Evolutionary conservation across 768 basidiomycete genomes (phyloP).

Genomic region (Leucocoprinus sp.): DNA sequence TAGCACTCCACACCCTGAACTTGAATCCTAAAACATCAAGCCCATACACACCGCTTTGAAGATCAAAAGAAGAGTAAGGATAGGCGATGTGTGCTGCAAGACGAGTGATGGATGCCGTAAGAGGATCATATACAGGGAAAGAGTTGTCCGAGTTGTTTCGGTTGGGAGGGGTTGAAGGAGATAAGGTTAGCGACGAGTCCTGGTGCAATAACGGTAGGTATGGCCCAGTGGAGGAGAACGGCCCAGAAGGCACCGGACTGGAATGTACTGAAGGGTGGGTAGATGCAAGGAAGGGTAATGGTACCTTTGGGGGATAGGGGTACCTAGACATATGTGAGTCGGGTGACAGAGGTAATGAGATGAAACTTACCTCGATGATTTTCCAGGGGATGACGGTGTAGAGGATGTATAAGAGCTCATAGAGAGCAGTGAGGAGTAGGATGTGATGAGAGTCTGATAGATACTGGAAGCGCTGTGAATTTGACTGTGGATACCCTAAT

Average conservation of each 20-base stretch:
- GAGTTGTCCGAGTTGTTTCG: slow-evolving; percentile 2
- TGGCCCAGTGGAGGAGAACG: slow-evolving; percentile 51
- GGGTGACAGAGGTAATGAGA: background rate
- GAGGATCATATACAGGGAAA: slow-evolving; percentile 42
- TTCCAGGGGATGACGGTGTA: slow-evolving; percentile 48
- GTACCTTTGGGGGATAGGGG: slow-evolving; percentile 20
- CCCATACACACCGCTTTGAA: slow-evolving; percentile 22
- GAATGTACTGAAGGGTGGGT: slow-evolving; percentile 41
- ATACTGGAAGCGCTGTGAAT: too few relatives aligned
- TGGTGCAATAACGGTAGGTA: slow-evolving; percentile 57
- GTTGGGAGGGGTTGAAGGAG: slow-evolving; percentile 46
- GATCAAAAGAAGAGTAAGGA: slow-evolving; percentile 31
- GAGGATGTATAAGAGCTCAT: slow-evolving; percentile 49
- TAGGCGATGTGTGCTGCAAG: slow-evolving; percentile 55
- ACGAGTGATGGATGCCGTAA: slow-evolving; percentile 57
- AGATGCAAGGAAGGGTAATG: slow-evolving; percentile 28
- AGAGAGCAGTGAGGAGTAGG: slow-evolving; percentile 42
- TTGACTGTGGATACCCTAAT: too few relatives aligned
- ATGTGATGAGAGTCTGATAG: slow-evolving; percentile 62
- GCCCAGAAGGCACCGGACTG: slow-evolving; percentile 41
- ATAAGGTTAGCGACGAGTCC: slow-evolving; percentile 47
- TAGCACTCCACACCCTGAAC: slow-evolving; percentile 49
- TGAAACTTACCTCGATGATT: slow-evolving; percentile 28
- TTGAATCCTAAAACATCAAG: slow-evolving; percentile 48
- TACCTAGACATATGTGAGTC: slow-evolving; percentile 17